phyloP scores from a whole-genome alignment of 2,329 filamentous ascomycete species.

The Pseudocercospora macadamiae region DNA sequence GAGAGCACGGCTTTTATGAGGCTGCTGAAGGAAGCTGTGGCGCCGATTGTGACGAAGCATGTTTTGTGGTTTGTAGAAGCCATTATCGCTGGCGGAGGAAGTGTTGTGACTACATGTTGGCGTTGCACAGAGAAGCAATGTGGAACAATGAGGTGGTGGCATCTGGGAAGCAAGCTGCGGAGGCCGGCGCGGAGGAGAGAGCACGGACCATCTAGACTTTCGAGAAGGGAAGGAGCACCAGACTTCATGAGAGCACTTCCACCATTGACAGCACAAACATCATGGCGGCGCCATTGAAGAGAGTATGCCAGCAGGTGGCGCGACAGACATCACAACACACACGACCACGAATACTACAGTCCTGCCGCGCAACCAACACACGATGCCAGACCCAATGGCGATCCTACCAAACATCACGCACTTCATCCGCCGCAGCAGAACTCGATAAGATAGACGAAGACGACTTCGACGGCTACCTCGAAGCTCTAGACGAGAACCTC shows the following conservation, averaged over 20 bases:
- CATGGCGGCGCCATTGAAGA: conserved; percentile 37
- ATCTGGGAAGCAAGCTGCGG: conserved; percentile 8
- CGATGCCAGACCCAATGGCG: conserved; percentile 23
- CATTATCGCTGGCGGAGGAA: conserved; percentile 11
- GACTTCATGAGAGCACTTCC: conserved; percentile 14
- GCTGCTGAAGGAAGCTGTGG: conserved; percentile 78
- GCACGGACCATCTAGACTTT: conserved; percentile 22
- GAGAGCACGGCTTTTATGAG: conserved; percentile 70
- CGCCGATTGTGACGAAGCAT: conserved; percentile 89
- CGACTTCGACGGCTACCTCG: conserved; percentile 18
- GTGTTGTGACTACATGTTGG: conserved; percentile 17
- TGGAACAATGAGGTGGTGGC: not conserved
- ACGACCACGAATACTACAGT: not conserved
- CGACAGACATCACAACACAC: conserved; percentile 23
- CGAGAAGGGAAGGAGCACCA: conserved; percentile 2
- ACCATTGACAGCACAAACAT: conserved; percentile 11
- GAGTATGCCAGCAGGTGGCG: conserved; percentile 32
- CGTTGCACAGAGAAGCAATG: conserved; percentile 2
- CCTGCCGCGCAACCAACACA: not conserved
- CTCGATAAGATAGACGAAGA: conserved; percentile 14
- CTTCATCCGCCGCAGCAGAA: conserved; percentile 5
- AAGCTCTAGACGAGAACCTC: conserved; percentile 25
- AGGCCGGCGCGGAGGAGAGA: conserved; percentile 12
- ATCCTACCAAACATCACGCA: conserved; percentile 16
- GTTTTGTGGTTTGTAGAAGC: conserved; percentile 40